Base-by-base conservation (phyloP, 345 rosid genomes). In the Dipteronia sinensis region DNA sequence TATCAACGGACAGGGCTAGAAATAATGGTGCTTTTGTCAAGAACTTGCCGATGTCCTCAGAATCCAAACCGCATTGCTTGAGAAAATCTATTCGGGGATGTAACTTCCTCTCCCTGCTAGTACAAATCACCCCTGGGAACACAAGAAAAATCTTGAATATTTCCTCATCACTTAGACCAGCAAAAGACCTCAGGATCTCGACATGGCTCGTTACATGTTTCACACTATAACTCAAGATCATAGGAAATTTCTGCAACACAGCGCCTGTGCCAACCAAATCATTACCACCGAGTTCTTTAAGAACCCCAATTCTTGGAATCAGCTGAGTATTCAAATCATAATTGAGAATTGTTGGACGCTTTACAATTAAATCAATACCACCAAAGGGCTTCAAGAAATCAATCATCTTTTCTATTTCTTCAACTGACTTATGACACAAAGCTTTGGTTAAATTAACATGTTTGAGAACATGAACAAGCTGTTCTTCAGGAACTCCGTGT, bases 31-130 rank as follows among this genome's bases (percentile, higher is more conserved):
- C 92, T 87, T 85, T 88, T 47, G 83, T 90, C 86, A 92, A 79
- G 82, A 90, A 92, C 82, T 89, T 94, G 89, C 82, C 90, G 27
- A 90, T 88, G 40, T 89, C 92, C 12, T 79, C 81, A 0, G 97
- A 85, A 83, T 79, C 79, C 79, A 94, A 81, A 17, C 90, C 89
- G 44, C 90, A 91, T 64, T 92, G 88, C 86, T 92, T 90, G 59
- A 94, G 86, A 84, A 92, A 91, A 73, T 82, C 87, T 31, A 89
- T 76, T 83, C 93, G 84, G 7, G 95, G 97, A 6, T 61, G 82
- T 69, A 94, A 82, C 65, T 92, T 91, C 84, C 94, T 88, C 79
- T 92, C 92, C 78, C 72, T 92, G 77, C 95, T 91, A 4, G 84
- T 81, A 68, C 95, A 91, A 34, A 90, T 77, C 72, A 94, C 78